Evolutionary conservation across 345 rosid genomes (phyloP).

Genomic region (Bretschneidera sinensis): DNA sequence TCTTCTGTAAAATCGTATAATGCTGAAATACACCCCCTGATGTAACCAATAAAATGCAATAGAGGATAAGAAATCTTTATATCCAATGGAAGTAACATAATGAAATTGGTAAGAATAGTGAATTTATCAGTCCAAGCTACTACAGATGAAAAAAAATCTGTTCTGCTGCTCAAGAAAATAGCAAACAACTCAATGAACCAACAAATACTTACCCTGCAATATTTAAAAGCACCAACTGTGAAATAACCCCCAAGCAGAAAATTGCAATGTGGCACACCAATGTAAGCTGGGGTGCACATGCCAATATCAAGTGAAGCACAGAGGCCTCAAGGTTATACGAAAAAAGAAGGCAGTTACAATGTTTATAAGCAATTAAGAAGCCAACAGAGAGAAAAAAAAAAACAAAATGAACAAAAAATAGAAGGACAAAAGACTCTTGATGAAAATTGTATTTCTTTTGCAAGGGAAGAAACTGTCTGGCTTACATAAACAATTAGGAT

Average conservation of each 20-base stretch:
- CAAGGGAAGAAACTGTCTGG: conserved; percentile 7
- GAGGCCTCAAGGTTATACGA: neutral
- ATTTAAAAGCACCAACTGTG: neutral
- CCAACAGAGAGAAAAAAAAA: conserved; percentile 1
- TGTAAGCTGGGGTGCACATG: neutral
- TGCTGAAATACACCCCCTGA: neutral
- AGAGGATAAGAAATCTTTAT: too few species aligned
- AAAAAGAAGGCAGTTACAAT: neutral
- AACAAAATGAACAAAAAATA: too few species aligned
- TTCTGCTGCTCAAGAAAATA: neutral
- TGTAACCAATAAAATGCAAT: too few species aligned
- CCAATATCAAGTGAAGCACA: neutral
- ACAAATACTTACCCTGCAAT: neutral
- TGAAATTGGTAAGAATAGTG: neutral
- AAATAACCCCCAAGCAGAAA: neutral
- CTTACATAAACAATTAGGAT: conserved; percentile 24
- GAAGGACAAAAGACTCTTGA: conserved; percentile 13
- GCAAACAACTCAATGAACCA: neutral
- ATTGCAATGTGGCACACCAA: neutral
- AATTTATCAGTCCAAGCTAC: neutral
- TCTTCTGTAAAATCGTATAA: neutral
- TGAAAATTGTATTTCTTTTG: conserved; percentile 15
- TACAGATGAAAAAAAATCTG: too few species aligned
- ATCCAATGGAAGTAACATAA: too few species aligned
- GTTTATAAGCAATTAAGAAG: neutral